phyloP scores from a whole-genome alignment of 73 alveolate species.

The Symbiodinium pilosum region DNA sequence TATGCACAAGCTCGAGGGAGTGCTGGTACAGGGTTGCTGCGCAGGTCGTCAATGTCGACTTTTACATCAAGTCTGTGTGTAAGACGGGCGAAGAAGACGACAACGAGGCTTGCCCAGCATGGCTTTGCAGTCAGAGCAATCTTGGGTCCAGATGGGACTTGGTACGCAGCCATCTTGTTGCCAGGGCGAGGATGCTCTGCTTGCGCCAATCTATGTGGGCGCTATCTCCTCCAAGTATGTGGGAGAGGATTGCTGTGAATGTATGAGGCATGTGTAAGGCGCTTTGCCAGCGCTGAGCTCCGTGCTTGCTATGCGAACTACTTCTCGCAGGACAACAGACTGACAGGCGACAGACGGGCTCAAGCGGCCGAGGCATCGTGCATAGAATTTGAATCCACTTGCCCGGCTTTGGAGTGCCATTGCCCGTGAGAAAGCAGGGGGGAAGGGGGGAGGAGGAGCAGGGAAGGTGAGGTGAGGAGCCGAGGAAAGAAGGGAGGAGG shows the following conservation, averaged over 20 bases:
- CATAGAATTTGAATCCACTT: not conserved
- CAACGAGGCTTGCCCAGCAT: slow-evolving; percentile 10
- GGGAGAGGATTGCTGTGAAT: slow-evolving; percentile 14
- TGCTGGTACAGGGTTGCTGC: not conserved
- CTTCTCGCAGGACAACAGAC: slow-evolving; percentile 33
- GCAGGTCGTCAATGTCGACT: slow-evolving; percentile 73
- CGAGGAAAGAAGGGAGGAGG: too few relatives aligned
- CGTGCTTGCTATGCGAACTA: too few relatives aligned
- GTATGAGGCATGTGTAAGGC: not conserved
- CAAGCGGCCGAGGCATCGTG: slow-evolving; percentile 37
- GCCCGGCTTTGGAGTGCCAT: too few relatives aligned
- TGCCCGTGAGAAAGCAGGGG: too few relatives aligned
- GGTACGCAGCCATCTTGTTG: not conserved
- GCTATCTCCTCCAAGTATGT: slow-evolving; percentile 82
- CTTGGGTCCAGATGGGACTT: not conserved
- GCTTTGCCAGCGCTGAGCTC: not conserved
- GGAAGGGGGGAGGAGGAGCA: too few relatives aligned
- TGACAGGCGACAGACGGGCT: slow-evolving; percentile 73
- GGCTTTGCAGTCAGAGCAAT: not conserved
- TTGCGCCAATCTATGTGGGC: slow-evolving; percentile 82
- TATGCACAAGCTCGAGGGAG: not conserved
- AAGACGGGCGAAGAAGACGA: slow-evolving; percentile 80
- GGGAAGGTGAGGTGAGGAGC: too few relatives aligned
- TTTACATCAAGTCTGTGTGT: slow-evolving; percentile 70
- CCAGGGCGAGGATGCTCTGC: slow-evolving; percentile 21